These are phyloP conservation scores for Ammopiptanthus mongolicus DNA, from an alignment of 306 rosid genomes.

Conservation along the genomic window DNA sequence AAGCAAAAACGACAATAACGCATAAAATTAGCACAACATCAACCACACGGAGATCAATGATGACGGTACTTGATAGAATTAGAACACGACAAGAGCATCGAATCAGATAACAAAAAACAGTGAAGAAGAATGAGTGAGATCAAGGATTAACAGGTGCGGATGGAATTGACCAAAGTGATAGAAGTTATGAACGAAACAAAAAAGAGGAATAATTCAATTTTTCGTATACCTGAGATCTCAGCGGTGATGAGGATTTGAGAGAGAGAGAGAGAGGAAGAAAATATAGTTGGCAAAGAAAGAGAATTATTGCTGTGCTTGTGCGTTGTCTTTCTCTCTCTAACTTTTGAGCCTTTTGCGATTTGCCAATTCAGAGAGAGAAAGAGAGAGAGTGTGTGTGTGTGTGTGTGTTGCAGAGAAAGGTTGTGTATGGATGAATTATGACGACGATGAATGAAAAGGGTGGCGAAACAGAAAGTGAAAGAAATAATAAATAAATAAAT, in stretches of 20 bases:
- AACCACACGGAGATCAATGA: slow-evolving; percentile 5
- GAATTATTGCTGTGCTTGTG: slow-evolving; percentile 52
- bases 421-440: no score
- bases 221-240: slow-evolving; percentile 61
- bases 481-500: no score
- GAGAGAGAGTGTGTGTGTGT: no score
- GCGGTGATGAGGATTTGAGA: slow-evolving; percentile 35
- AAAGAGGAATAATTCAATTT: slow-evolving; percentile 3
- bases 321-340: slow-evolving; percentile 45
- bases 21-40: slow-evolving; percentile 3
- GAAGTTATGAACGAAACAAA: background rate
- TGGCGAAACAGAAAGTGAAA: no score
- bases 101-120: background rate
- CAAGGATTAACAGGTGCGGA: background rate
- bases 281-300: slow-evolving; percentile 41
- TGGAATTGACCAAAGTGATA: slow-evolving; percentile 19
- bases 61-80: background rate
- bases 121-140: slow-evolving; percentile 21
- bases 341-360: slow-evolving; percentile 61
- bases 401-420: no score
- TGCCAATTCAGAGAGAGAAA: slow-evolving; percentile 32
- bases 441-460: no score
- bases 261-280: slow-evolving; percentile 21
- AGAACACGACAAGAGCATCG: background rate
- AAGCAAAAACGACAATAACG: slow-evolving; percentile 4